A percentile compares a stretch with the other conserved stretches of the same genome.
Evolutionary conservation across 371 early-diverging fungal species (phyloP).

Genomic region (Vairimorpha necatrix): DNA sequence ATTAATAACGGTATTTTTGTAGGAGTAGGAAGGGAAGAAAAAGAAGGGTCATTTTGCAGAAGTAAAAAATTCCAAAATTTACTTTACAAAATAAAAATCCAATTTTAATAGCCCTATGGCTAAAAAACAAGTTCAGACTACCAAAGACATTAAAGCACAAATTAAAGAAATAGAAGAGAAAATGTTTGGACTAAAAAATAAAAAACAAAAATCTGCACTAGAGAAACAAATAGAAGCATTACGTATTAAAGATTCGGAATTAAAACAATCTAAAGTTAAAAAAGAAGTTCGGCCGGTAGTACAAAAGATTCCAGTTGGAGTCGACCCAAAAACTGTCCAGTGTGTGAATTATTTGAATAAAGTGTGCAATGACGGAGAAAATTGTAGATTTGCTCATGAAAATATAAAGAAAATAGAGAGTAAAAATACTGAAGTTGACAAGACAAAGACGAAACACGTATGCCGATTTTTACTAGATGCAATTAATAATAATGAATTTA

Average conservation of each 20-base stretch:
- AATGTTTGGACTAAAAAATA: slow-evolving; percentile 94
- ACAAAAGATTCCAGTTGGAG: slow-evolving; percentile 90
- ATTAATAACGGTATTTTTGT: background rate
- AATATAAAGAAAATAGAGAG: slow-evolving; percentile 76
- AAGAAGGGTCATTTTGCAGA: background rate
- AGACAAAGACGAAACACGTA: slow-evolving; percentile 71
- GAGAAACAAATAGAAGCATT: slow-evolving; percentile 78
- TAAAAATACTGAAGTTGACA: slow-evolving; percentile 69
- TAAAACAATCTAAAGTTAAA: slow-evolving; percentile 71
- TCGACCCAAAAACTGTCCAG: slow-evolving; percentile 91
- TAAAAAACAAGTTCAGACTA: slow-evolving; percentile 32
- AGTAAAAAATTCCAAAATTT: background rate
- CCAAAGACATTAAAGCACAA: slow-evolving; percentile 69
- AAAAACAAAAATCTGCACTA: slow-evolving; percentile 79
- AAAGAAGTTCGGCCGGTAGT: slow-evolving; percentile 71
- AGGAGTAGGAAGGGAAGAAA: background rate
- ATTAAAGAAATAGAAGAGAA: slow-evolving; percentile 83
- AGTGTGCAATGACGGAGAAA: slow-evolving; percentile 78
- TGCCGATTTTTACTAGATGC: slow-evolving; percentile 96
- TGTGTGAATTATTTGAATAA: slow-evolving; percentile 86
- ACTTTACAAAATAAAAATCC: background rate
- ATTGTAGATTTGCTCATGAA: slow-evolving; percentile 97
- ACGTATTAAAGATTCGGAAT: slow-evolving; percentile 70
- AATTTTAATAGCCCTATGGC: slow-evolving; percentile 13
- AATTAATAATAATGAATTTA: slow-evolving; percentile 87